Conservation (phyloP, 495 filamentous ascomycete species). For the Penicillium lividum region DNA sequence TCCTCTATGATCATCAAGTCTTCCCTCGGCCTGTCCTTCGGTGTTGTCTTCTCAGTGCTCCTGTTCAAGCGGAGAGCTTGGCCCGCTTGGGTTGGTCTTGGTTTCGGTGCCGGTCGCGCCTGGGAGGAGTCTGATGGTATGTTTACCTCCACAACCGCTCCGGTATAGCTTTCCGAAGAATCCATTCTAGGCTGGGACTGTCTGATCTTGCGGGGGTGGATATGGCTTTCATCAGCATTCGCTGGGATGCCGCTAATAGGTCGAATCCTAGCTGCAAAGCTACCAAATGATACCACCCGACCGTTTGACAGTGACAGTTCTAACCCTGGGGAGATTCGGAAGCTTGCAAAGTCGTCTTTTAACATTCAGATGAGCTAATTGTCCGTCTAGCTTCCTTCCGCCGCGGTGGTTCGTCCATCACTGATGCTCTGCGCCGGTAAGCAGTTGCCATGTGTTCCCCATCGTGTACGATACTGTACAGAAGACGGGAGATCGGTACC, state of each 20-base stretch:
- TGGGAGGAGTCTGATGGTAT: conserved; percentile 79
- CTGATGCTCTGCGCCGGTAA: conserved; percentile 48
- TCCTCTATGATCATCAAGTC: conserved; percentile 96
- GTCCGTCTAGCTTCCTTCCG: conserved; percentile 46
- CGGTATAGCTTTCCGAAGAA: neutral
- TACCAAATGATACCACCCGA: neutral
- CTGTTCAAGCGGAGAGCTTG: conserved; percentile 97
- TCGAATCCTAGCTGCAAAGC: neutral
- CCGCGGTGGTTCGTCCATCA: conserved; percentile 46
- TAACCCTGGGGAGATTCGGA: neutral
- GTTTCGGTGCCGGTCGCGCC: conserved; percentile 92
- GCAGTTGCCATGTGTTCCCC: conserved; percentile 19
- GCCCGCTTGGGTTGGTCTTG: conserved; percentile 88
- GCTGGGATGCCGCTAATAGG: neutral
- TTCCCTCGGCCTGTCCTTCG: conserved; percentile 88
- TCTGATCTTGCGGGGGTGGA: neutral
- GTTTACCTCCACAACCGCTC: conserved; percentile 26
- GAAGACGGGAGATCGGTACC: conserved; percentile 21
- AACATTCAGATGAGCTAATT: conserved; percentile 18
- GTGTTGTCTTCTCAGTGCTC: conserved; percentile 96
- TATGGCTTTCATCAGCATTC: neutral
- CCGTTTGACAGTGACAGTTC: neutral
- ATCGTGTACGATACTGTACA: conserved; percentile 52
- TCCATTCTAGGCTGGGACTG: conserved; percentile 1
- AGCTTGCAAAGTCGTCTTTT: neutral